Evolutionary conservation across 1,284 basidiomycete species (phyloP).

Genomic region (Ganoderma lingzhi): DNA sequence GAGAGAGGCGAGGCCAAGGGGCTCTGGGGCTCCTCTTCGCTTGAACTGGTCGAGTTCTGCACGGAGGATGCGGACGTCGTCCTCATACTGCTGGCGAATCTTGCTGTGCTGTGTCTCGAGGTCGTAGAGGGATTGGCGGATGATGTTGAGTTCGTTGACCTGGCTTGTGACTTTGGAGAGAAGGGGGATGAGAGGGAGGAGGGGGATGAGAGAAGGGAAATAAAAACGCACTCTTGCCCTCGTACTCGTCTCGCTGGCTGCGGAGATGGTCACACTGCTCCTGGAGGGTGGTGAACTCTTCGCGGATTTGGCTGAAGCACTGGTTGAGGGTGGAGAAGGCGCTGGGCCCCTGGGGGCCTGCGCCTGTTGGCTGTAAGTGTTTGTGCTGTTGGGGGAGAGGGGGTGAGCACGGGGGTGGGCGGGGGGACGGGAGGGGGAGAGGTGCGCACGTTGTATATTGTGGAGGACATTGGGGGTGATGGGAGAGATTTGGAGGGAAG

Average conservation of each 20-base stretch:
- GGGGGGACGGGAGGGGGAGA: constrained; percentile 11
- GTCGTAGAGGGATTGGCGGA: constrained; percentile 80
- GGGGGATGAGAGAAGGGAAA: constrained; percentile 8
- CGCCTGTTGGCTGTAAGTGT: constrained; percentile 67
- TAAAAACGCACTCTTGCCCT: constrained; percentile 76
- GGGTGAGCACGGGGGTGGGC: constrained; percentile 12
- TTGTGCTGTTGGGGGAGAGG: constrained; percentile 58
- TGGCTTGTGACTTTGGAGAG: constrained; percentile 64
- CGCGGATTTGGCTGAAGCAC: constrained; percentile 83
- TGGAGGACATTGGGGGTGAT: constrained; percentile 42
- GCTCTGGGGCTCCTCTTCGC: constrained; percentile 44
- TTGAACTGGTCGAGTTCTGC: constrained; percentile 41
- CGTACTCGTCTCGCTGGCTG: constrained; percentile 89
- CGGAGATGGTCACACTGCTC: constrained; percentile 77
- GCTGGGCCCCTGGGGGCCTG: constrained; percentile 50
- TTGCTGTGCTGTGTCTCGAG: constrained; percentile 79
- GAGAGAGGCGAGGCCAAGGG: constrained; percentile 48
- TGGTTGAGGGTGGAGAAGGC: constrained; percentile 70
- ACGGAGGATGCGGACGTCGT: constrained; percentile 61
- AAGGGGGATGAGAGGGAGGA: constrained; percentile 10
- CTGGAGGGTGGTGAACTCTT: constrained; percentile 86
- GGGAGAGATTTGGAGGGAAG: constrained; percentile 35
- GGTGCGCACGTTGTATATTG: constrained; percentile 46
- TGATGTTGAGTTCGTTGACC: constrained; percentile 76
- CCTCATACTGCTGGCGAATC: constrained; percentile 78